Conservation (phyloP, 2,329 filamentous ascomycete species). For the Aspergillus sp. region DNA sequence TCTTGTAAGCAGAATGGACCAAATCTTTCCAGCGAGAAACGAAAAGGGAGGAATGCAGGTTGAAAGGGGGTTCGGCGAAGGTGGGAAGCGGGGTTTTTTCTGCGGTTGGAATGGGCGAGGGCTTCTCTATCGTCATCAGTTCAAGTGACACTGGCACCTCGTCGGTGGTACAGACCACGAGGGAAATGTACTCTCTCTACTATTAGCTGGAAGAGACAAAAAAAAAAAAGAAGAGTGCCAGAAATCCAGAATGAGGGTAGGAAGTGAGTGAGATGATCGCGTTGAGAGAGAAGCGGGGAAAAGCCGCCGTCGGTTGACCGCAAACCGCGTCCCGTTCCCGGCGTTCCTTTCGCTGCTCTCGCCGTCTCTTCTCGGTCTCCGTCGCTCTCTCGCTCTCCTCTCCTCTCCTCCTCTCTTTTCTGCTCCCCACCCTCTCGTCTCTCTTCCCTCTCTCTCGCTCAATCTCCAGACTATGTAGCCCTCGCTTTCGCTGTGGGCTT, state of each 20-base stretch:
- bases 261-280: not conserved
- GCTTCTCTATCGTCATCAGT: not conserved
- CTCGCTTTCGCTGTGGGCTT: slow-evolving; percentile 33
- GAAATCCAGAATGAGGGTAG: not conserved
- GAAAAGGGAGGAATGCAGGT: slow-evolving; percentile 1
- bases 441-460: slow-evolving; percentile 32
- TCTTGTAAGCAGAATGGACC: not conserved
- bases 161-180: not conserved
- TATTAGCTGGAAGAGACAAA: not conserved
- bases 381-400: slow-evolving; percentile 28
- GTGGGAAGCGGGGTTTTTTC: not conserved
- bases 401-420: slow-evolving; percentile 30
- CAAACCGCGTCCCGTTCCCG: slow-evolving; percentile 7
- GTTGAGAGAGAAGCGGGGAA: not conserved
- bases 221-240: not conserved
- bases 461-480: slow-evolving; percentile 43
- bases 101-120: not conserved
- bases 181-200: not conserved
- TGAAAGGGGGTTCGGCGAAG: not conserved
- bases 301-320: not conserved
- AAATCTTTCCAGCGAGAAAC: not conserved
- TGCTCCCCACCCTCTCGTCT: slow-evolving; percentile 32
- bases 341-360: slow-evolving; percentile 11
- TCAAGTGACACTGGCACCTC: not conserved
- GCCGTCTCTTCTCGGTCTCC: slow-evolving; percentile 4